Evolutionary conservation across 208 protist genomes (phyloP), one percentile per base, ranked within the genome.

Genomic region (Trypanosoma platydactyli): DNA sequence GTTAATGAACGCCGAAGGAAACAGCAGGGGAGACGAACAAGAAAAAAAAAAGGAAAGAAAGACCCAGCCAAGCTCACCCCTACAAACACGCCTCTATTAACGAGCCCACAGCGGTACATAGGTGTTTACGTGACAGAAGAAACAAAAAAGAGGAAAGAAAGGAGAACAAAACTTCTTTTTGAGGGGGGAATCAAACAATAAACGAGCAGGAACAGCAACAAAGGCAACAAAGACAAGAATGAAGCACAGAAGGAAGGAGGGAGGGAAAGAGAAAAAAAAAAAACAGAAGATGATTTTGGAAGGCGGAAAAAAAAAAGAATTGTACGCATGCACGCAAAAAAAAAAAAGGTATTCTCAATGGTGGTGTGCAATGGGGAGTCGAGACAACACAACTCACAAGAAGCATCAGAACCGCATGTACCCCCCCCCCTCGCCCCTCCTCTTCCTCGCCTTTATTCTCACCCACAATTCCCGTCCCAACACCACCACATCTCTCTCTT

Each of bases 41-140:
- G 9, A 9, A 38, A 38, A 38, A 33, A 61, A 24, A 56, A 52
- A 70, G 27, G 29, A 25, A 45, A 45, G 59, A 29, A 29, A 64
- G 20, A 67, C 33, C 33, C 5, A 38, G 33, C 33, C 33, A 9
- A 3, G 33, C 33, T 38, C 3, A 3, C 33, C 33, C 33, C 33
- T 9, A 38, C 33, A 9, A 38, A 3, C 33, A 38, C 33, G 33
- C 33, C 33, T 38, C 33, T 38, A 9, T 38, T 38, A 38, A 38
- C 5, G 33, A 38, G 33, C 33, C 11, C 45, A 68, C 25, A 49
- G 7, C 25, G n/a, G 44, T 24, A 16, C 11, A 24, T 18, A 42
- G 35, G 42, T 40, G 63, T 44, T 56, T 13, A 60, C 18, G 6
- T 54, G 60, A 55, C 35, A 33, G 20, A 9, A 48, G 41, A 35